These are phyloP conservation scores for Mycena alexandri DNA, from an alignment of 768 basidiomycete genomes.

Conservation along the genomic window DNA sequence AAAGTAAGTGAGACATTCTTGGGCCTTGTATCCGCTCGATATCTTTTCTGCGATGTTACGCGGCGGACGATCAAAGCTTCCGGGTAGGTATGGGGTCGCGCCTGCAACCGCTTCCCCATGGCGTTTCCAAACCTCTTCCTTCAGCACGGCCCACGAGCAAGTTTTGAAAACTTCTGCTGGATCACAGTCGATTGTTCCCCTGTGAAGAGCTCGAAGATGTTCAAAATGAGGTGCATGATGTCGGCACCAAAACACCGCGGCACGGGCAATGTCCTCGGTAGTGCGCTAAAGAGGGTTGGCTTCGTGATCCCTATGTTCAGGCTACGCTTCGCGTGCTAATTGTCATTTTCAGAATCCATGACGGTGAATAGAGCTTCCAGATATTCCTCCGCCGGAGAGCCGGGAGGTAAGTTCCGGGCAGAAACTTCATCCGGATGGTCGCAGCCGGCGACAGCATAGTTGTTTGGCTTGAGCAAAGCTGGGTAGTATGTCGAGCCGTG, in stretches of 20 bases:
- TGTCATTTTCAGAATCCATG: conserved; percentile 34
- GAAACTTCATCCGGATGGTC: conserved; percentile 41
- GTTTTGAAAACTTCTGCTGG: conserved; percentile 32
- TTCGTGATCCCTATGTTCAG: conserved; percentile 50
- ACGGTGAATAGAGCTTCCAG: conserved; percentile 25
- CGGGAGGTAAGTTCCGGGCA: conserved; percentile 21
- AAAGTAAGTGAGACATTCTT: conserved; percentile 40
- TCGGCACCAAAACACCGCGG: conserved; percentile 50
- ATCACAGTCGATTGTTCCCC: conserved; percentile 43
- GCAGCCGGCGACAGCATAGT: conserved; percentile 40
- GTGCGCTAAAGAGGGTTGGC: conserved; percentile 50
- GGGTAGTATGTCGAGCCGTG: conserved; percentile 50
- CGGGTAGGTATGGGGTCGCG: conserved; percentile 26
- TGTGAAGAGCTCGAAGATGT: conserved; percentile 36
- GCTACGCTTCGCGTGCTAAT: conserved; percentile 33
- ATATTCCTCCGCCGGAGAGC: conserved; percentile 30
- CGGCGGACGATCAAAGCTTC: conserved; percentile 40
- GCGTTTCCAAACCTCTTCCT: conserved; percentile 29
- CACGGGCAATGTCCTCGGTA: conserved; percentile 41
- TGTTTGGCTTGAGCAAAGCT: conserved; percentile 42
- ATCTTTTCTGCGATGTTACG: conserved; percentile 45
- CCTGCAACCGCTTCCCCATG: conserved; percentile 37
- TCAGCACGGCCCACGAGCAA: conserved; percentile 50
- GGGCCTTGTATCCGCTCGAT: conserved; percentile 44
- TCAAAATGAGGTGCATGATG: conserved; percentile 51